Evolutionary conservation across 2,329 filamentous ascomycete genomes (phyloP).

Genomic region (Pseudohalonectria lignicola): DNA sequence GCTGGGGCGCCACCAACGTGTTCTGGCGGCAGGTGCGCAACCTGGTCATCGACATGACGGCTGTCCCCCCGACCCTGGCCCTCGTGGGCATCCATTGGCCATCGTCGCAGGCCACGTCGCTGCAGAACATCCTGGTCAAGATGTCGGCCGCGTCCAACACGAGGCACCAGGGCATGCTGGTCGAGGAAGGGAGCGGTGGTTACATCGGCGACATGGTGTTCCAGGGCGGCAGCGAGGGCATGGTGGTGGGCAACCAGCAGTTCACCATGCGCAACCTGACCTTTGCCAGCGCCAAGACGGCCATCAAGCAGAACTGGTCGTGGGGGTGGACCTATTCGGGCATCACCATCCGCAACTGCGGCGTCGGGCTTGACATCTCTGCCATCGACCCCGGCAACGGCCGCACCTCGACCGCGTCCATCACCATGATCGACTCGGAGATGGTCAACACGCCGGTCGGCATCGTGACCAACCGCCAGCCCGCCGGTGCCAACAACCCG

Average conservation of each 20-base stretch:
- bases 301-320: slow-evolving; percentile 63
- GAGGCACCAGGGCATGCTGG: slow-evolving; percentile 46
- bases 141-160: slow-evolving; percentile 34
- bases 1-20: slow-evolving; percentile 31
- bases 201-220: slow-evolving; percentile 61
- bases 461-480: slow-evolving; percentile 48
- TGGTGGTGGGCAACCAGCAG: slow-evolving; percentile 52
- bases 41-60: slow-evolving; percentile 11
- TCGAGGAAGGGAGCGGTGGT: slow-evolving; percentile 54
- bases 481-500: slow-evolving; percentile 17
- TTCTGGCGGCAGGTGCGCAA: slow-evolving; percentile 15
- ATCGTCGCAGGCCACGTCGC: slow-evolving; percentile 50
- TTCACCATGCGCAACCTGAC: slow-evolving; percentile 60
- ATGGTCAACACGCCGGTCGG: slow-evolving; percentile 64
- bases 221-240: slow-evolving; percentile 54
- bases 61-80: slow-evolving; percentile 5
- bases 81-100: slow-evolving; percentile 48
- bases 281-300: slow-evolving; percentile 54
- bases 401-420: slow-evolving; percentile 59
- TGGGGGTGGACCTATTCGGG: slow-evolving; percentile 69
- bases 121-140: slow-evolving; percentile 47
- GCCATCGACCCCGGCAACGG: slow-evolving; percentile 26
- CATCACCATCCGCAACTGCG: slow-evolving; percentile 50
- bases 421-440: slow-evolving; percentile 63
- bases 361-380: slow-evolving; percentile 57